phyloP scores from a whole-genome alignment of 495 filamentous ascomycete species.

The Ramalina intermedia region DNA sequence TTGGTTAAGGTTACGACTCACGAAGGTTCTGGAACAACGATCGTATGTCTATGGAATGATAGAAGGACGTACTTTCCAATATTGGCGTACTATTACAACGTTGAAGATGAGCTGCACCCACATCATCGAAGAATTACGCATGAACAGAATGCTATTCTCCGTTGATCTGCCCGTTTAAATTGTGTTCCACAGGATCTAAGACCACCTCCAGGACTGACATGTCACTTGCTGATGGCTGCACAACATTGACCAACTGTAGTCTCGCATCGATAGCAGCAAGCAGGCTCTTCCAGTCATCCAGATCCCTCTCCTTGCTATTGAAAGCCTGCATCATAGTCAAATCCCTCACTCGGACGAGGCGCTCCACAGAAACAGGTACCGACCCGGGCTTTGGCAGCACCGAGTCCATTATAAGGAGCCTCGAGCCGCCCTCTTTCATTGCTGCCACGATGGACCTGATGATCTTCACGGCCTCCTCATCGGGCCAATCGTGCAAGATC shows the following conservation, averaged over 20 bases:
- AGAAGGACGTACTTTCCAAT: no score
- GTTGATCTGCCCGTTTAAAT: no score
- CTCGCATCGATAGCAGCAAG: conserved; percentile 8
- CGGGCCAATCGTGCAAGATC: conserved; percentile 39
- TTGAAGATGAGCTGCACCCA: no score
- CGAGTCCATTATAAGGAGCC: conserved; percentile 26
- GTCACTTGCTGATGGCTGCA: conserved; percentile 14
- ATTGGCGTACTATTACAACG: no score
- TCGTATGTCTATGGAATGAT: no score
- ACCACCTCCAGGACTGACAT: conserved; percentile 14
- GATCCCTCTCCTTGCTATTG: conserved; percentile 26
- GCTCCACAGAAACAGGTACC: conserved; percentile 15
- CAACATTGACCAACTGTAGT: conserved; percentile 11
- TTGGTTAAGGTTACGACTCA: no score
- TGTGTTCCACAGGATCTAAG: neutral
- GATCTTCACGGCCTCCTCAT: conserved; percentile 28
- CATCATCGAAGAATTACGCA: no score
- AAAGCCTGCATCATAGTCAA: conserved; percentile 26
- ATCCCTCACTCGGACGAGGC: conserved; percentile 21
- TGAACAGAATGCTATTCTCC: no score
- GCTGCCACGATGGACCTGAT: conserved; percentile 26
- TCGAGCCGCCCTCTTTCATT: conserved; percentile 18
- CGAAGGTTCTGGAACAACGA: no score
- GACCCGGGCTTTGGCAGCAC: conserved; percentile 25
- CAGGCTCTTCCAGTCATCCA: conserved; percentile 24